phyloP scores from a whole-genome alignment of 371 early-diverging fungal genomes.

The Apophysomyces elegans region DNA sequence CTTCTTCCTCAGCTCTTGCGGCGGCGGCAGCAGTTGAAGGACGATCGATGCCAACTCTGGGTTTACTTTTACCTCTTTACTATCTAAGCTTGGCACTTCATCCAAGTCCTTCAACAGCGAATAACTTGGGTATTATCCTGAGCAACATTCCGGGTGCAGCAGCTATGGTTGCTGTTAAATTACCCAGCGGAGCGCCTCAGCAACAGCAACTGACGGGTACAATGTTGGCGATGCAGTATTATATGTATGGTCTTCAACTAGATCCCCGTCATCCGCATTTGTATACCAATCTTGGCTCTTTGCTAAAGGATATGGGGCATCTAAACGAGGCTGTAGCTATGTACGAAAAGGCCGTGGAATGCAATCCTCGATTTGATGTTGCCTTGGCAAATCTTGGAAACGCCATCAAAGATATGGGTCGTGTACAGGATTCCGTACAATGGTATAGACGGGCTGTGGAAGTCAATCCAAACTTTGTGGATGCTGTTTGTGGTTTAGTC shows the following conservation, averaged over 20 bases:
- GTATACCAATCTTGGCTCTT: conserved; percentile 88
- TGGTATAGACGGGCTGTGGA: conserved; percentile 87
- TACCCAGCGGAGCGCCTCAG: conserved; percentile 23
- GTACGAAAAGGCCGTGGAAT: conserved; percentile 89
- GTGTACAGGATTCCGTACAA: conserved; percentile 86
- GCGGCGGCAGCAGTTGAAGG: conserved; percentile 46
- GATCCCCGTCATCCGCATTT: conserved; percentile 89
- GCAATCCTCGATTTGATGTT: conserved; percentile 87
- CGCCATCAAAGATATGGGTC: conserved; percentile 87
- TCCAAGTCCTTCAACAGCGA: conserved; percentile 89
- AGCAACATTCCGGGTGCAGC: conserved; percentile 70
- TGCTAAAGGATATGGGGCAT: conserved; percentile 88
- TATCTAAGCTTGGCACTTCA: conserved; percentile 80
- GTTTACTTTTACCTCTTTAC: conserved; percentile 78
- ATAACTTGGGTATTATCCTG: conserved; percentile 86
- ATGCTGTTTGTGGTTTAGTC: conserved; percentile 90
- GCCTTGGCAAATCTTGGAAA: conserved; percentile 92
- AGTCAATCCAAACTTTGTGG: conserved; percentile 89
- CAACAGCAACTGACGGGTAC: conserved; percentile 63
- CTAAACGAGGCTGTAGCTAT: conserved; percentile 81
- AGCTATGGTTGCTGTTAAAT: conserved; percentile 53
- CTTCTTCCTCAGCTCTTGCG: conserved; percentile 47
- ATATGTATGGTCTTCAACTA: conserved; percentile 83
- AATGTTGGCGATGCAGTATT: conserved; percentile 80
- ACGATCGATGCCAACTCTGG: conserved; percentile 57